Base-by-base conservation (phyloP, 495 filamentous ascomycete species). In the Penicillium pancosmium region DNA sequence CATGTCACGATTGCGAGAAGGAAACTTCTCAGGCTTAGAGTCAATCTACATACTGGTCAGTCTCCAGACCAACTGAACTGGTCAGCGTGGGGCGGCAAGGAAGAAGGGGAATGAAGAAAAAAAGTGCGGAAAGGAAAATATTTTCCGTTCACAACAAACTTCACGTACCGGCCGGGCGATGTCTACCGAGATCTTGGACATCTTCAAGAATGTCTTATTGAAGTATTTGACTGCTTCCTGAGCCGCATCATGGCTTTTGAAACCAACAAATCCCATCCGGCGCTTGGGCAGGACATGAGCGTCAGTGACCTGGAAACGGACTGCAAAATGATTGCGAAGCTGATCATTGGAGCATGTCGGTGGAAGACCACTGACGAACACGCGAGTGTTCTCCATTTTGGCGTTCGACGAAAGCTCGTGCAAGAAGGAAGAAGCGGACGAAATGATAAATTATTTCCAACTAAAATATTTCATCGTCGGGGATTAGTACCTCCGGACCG, bases 241-340 rank as follows among this genome's bases (percentile, higher is more conserved):
- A 50, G 94, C 94, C 64, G 89, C 89, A 60, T 93, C 84, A 44
- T 85, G 79, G 53, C 83, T 91, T 74, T 90, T 93, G 80, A 93
- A 98, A 59, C 94, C 94, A 59, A 99, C 86, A 81, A 96, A 99
- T 62, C 92, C 94, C 77, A 98, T 97, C 55, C 92, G 84, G 66
- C 94, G 85, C 65, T 89, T 83, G 18, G 92, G 86, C 70, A 97
- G 87, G 58, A 96, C 83, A 80, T 93, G 94, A 56, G 90, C 86
- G 78, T 98, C 94, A 49, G 94, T 98, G 68, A 96, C 86, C 38
- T 82, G 73, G 63, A 86, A 84, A 57, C 85, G 85, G 66, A 83
- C 85, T 54, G 88, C 82, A 72, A 98, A 98, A 74, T 98, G 92
- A 66, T 87, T 89, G 67, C 84, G 86, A 65, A 98, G 88, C 54